Conservation (phyloP, 75 land plant genomes). For the Sequoia sempervirens region DNA sequence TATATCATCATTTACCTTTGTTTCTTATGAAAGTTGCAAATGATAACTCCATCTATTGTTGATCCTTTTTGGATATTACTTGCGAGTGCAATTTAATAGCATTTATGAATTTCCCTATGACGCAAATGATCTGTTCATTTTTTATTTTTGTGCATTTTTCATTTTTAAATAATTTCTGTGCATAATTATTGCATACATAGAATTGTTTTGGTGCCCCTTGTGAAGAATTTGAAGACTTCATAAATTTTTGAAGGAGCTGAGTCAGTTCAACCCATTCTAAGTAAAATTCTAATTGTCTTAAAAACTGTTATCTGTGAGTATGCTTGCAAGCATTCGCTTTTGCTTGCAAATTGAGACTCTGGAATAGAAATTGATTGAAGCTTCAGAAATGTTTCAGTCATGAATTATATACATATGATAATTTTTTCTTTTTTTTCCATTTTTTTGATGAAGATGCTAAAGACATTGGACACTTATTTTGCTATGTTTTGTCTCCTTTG, state of each 20-base stretch:
- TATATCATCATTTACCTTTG: background rate
- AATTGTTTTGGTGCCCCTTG: background rate
- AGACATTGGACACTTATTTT: background rate
- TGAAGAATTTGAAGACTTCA: background rate
- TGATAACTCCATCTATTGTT: background rate
- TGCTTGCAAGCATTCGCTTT: background rate
- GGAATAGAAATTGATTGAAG: background rate
- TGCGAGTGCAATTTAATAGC: background rate
- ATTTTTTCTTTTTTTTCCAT: background rate
- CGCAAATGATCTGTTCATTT: background rate
- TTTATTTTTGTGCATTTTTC: background rate
- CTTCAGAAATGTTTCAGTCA: background rate
- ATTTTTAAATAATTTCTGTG: background rate
- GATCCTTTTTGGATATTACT: background rate
- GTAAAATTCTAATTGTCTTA: background rate
- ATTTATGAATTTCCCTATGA: background rate
- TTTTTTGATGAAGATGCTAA: background rate
- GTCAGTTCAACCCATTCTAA: background rate
- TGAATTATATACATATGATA: background rate
- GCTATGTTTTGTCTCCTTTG: background rate
- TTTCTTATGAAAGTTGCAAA: background rate
- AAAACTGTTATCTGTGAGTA: background rate
- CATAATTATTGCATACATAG: background rate
- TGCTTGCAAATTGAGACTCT: background rate
- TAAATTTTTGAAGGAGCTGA: background rate